Conservation (phyloP, 805 yeast species). For the Saccharomycopsis malanga region DNA sequence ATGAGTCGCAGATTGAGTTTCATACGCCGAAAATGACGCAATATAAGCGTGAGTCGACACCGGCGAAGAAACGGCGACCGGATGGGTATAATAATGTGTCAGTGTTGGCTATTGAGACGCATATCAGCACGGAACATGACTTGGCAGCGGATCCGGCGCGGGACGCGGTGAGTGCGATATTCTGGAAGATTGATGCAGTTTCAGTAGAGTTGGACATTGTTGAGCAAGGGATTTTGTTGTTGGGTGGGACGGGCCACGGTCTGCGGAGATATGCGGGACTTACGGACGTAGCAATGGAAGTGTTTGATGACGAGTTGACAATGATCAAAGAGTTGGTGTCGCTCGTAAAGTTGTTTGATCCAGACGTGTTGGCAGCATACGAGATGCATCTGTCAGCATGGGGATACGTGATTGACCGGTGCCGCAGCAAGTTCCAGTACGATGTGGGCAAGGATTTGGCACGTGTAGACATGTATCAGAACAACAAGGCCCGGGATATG, state of each 20-base stretch:
- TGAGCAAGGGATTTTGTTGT: constrained; percentile 33
- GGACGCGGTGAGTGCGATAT: constrained; percentile 53
- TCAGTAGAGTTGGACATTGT: constrained; percentile 30
- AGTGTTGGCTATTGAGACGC: constrained; percentile 49
- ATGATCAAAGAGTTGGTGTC: constrained; percentile 51
- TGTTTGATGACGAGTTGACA: constrained; percentile 47
- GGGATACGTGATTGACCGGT: constrained; percentile 81
- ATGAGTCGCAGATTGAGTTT: constrained; percentile 44
- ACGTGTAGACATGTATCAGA: constrained; percentile 43
- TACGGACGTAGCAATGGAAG: constrained; percentile 30
- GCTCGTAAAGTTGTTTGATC: constrained; percentile 60
- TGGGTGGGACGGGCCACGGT: constrained; percentile 1
- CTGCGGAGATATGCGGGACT: constrained; percentile 13
- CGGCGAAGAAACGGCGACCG: constrained; percentile 30
- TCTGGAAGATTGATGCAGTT: constrained; percentile 54
- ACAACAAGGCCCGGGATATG: constrained; percentile 51
- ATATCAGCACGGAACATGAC: constrained; percentile 46
- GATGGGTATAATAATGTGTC: constrained; percentile 43
- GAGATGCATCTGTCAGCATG: constrained; percentile 77
- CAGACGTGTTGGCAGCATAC: constrained; percentile 82
- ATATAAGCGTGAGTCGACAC: constrained; percentile 31
- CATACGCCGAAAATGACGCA: constrained; percentile 7
- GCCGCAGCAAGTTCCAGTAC: constrained; percentile 35
- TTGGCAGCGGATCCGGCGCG: constrained; percentile 55
- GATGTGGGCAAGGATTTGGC: constrained; percentile 57